These are phyloP conservation scores for Calocybe indica DNA, from an alignment of 768 basidiomycete genomes.

Conservation along the genomic window DNA sequence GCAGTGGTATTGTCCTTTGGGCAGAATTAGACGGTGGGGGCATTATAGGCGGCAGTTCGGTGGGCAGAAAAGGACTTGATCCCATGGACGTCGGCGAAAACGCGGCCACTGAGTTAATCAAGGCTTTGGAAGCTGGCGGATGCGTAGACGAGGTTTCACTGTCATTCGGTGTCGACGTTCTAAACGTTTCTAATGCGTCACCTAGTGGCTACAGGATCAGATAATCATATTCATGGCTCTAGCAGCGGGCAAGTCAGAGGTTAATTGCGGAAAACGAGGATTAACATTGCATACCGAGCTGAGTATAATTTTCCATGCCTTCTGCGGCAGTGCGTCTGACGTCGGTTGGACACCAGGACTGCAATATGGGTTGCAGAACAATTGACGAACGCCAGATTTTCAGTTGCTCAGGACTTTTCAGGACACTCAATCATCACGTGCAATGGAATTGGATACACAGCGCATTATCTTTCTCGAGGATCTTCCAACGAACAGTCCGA, in stretches of 20 bases:
- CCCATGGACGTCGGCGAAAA: constrained; percentile 46
- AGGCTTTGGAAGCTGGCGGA: constrained; percentile 56
- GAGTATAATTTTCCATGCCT: constrained; percentile 6
- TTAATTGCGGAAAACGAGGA: constrained; percentile 49
- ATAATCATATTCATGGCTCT: constrained; percentile 75
- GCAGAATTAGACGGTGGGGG: constrained; percentile 68
- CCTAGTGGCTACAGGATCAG: constrained; percentile 58
- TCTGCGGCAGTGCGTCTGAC: not conserved
- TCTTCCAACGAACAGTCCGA: not conserved
- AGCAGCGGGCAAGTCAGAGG: constrained; percentile 55
- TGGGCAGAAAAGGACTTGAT: constrained; percentile 45
- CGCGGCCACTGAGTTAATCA: constrained; percentile 54
- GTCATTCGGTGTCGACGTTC: not conserved
- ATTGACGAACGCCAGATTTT: constrained; percentile 63
- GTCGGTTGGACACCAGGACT: constrained; percentile 29
- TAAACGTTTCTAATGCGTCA: not conserved
- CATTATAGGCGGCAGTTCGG: constrained; percentile 61
- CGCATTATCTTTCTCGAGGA: constrained; percentile 5
- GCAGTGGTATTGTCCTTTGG: constrained; percentile 71
- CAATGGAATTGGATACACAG: constrained; percentile 56
- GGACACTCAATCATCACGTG: constrained; percentile 48
- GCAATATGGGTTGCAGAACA: constrained; percentile 72
- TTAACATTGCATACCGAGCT: constrained; percentile 67
- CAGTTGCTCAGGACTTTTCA: constrained; percentile 35
- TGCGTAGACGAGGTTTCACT: constrained; percentile 64